phyloP scores from a whole-genome alignment of 2,329 filamentous ascomycete genomes.

The Cladosporium halotolerans region DNA sequence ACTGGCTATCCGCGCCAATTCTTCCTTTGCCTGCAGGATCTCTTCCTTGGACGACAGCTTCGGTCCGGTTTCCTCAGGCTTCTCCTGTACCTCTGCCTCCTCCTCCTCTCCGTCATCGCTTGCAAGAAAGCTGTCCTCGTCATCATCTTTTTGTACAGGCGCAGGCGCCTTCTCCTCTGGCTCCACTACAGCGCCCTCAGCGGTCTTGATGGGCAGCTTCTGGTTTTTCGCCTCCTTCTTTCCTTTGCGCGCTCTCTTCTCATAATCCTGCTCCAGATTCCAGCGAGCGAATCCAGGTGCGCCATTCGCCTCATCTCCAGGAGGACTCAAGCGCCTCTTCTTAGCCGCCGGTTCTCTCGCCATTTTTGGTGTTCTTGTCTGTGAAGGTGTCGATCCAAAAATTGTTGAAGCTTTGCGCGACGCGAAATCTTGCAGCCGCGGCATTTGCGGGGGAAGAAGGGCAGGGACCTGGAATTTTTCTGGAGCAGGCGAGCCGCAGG shows the following conservation, averaged over 20 bases:
- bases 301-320: conserved; percentile 27
- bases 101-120: conserved; percentile 48
- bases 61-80: conserved; percentile 41
- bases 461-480: background rate
- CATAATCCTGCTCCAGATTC: conserved; percentile 90
- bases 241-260: conserved; percentile 67
- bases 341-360: conserved; percentile 43
- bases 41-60: conserved; percentile 68
- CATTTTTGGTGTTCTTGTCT: conserved; percentile 31
- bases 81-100: conserved; percentile 39
- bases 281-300: conserved; percentile 54
- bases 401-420: background rate
- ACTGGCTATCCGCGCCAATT: conserved; percentile 75
- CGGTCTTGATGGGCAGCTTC: conserved; percentile 78
- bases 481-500: background rate
- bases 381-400: background rate
- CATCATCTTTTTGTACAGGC: conserved; percentile 41
- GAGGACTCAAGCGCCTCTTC: conserved; percentile 45
- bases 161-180: conserved; percentile 43
- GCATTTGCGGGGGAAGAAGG: background rate
- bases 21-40: conserved; percentile 82
- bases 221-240: conserved; percentile 68
- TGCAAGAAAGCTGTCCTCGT: conserved; percentile 59
- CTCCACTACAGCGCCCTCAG: conserved; percentile 59
- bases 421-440: background rate